Percentiles rank a stretch among this genome's conserved stretches.
These are phyloP conservation scores for Przewalskia tangutica DNA, from an alignment of 257 asterid species.

Conservation along the genomic window DNA sequence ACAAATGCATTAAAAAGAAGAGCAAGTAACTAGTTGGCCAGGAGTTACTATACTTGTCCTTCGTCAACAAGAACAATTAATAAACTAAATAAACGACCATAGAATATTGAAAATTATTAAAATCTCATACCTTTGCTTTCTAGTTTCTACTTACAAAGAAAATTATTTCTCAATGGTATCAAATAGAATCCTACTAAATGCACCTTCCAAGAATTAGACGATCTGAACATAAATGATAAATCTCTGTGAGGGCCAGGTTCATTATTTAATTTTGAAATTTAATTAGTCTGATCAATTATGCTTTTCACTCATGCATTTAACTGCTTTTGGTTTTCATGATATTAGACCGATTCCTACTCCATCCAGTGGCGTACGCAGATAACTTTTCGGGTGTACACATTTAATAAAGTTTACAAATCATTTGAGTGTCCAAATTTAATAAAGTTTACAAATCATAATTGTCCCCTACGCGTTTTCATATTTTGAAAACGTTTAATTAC, in stretches of 20 bases:
- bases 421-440: too few species aligned
- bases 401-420: too few species aligned
- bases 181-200: not conserved
- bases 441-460: too few species aligned
- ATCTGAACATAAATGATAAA: not conserved
- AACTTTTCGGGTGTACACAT: too few species aligned
- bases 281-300: not conserved
- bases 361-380: too few species aligned
- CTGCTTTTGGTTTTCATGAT: not conserved
- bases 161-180: not conserved
- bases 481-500: too few species aligned
- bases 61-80: not conserved
- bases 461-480: too few species aligned
- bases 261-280: not conserved
- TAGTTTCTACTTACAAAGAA: not conserved
- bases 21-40: not conserved
- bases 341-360: too few species aligned
- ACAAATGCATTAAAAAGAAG: not conserved
- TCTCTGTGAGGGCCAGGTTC: not conserved
- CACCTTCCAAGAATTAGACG: not conserved
- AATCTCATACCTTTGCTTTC: not conserved
- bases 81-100: not conserved
- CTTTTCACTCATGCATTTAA: not conserved
- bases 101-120: not conserved
- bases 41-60: not conserved